Percentiles rank a stretch among this genome's conserved stretches.
These are phyloP conservation scores for Penicillium salamii DNA, from an alignment of 495 filamentous ascomycete genomes.

Conservation along the genomic window DNA sequence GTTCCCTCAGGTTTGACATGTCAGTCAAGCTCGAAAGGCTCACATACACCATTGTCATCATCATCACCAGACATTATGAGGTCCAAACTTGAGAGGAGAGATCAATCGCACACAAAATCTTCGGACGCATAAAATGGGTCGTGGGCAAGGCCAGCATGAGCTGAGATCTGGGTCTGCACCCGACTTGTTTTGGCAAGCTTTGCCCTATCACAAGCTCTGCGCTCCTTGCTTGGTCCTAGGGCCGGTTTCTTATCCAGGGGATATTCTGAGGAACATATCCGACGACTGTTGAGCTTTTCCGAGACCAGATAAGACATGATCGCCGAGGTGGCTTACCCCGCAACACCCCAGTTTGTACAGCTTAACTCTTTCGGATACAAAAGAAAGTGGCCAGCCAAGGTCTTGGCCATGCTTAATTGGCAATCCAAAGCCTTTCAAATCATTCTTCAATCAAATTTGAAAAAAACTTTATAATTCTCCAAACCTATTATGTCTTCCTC, in stretches of 20 bases:
- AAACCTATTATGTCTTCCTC: not conserved
- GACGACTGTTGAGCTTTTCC: not conserved
- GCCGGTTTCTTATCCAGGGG: not conserved
- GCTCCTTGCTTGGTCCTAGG: no score
- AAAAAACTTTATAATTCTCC: not conserved
- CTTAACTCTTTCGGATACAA: not conserved
- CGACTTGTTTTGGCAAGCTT: no score
- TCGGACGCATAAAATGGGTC: no score
- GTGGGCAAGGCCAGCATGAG: no score
- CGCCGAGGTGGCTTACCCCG: not conserved
- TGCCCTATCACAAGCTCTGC: no score
- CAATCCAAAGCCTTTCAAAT: not conserved
- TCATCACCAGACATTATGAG: not conserved
- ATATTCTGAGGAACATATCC: not conserved
- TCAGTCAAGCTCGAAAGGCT: not conserved
- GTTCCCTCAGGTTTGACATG: not conserved
- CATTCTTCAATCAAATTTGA: not conserved
- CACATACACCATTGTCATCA: not conserved
- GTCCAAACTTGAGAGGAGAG: no score
- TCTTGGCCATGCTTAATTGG: constrained; percentile 2
- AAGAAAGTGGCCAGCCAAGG: not conserved
- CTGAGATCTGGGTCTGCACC: no score
- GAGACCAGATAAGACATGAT: not conserved
- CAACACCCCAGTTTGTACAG: not conserved
- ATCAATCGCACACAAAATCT: no score